Percentiles rank a stretch among this genome's conserved stretches.
phyloP scores from a whole-genome alignment of 1,284 basidiomycete genomes.

The Coniferiporia weirii region DNA sequence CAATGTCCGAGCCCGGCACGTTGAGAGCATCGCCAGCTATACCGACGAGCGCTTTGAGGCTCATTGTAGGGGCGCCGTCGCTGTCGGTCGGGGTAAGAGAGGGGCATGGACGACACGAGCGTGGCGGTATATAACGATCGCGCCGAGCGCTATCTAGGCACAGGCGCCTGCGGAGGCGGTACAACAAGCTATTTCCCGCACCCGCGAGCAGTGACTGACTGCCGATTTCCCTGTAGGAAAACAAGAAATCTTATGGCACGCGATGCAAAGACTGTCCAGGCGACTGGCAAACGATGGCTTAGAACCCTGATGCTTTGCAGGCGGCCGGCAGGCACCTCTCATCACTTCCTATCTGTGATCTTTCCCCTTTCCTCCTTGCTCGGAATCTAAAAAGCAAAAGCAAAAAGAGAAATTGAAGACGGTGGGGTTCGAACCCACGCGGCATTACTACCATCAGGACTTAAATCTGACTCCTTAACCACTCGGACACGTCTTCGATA shows the following conservation, averaged over 20 bases:
- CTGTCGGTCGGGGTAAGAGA: not conserved
- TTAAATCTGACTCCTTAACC: conserved; percentile 20
- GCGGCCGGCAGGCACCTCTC: too few species aligned
- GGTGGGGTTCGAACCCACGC: conserved; percentile 20
- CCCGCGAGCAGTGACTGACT: too few species aligned
- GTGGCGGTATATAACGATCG: not conserved
- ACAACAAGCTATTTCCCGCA: not conserved
- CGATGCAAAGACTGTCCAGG: too few species aligned
- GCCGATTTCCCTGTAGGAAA: too few species aligned
- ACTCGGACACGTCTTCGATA: conserved; percentile 15
- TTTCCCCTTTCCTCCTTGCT: too few species aligned
- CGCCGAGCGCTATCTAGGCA: not conserved
- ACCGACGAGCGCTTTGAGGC: conserved; percentile 18
- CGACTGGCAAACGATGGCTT: too few species aligned
- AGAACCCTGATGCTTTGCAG: too few species aligned
- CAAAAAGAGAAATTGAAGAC: not conserved
- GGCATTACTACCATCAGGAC: conserved; percentile 16
- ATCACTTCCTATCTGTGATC: too few species aligned
- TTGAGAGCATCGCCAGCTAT: conserved; percentile 21
- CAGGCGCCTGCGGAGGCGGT: conserved; percentile 1
- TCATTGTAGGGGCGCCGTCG: conserved; percentile 16
- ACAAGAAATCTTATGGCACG: too few species aligned
- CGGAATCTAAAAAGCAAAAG: too few species aligned
- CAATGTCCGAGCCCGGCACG: conserved; percentile 28
- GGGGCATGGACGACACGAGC: not conserved